These are phyloP conservation scores for Apiospora kogelbergensis DNA, from an alignment of 2,329 filamentous ascomycete genomes.

Conservation along the genomic window DNA sequence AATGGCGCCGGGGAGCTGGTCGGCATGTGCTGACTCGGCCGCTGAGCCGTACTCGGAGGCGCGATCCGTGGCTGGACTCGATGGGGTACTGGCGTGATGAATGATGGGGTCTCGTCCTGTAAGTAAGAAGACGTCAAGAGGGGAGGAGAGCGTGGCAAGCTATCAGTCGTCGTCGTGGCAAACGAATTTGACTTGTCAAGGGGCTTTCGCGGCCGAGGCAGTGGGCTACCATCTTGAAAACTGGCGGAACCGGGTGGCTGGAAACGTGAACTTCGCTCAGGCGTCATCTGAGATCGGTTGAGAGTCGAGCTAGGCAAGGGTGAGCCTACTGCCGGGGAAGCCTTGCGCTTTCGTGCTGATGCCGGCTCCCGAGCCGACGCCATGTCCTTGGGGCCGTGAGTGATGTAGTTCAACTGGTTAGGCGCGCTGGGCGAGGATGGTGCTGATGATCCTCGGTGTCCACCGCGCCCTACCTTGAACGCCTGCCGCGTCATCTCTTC, in stretches of 20 bases:
- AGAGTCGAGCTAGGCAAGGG: conserved; percentile 53
- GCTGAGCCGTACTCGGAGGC: conserved; percentile 76
- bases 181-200: conserved; percentile 42
- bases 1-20: conserved; percentile 84
- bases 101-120: conserved; percentile 59
- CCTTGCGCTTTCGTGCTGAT: conserved; percentile 58
- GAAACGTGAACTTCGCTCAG: conserved; percentile 50
- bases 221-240: conserved; percentile 59
- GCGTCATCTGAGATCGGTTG: conserved; percentile 54
- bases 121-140: conserved; percentile 62
- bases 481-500: conserved; percentile 85
- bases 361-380: conserved; percentile 45
- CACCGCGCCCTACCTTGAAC: conserved; percentile 60
- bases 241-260: conserved; percentile 34
- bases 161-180: conserved; percentile 43
- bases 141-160: conserved; percentile 56
- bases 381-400: conserved; percentile 57
- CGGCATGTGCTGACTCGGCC: conserved; percentile 82
- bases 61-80: conserved; percentile 73
- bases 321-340: conserved; percentile 49
- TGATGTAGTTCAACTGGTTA: conserved; percentile 60
- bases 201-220: conserved; percentile 57
- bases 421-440: conserved; percentile 64
- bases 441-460: conserved; percentile 66
- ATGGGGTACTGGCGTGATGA: conserved; percentile 72